A percentile compares a stretch with the other conserved stretches of the same genome.
phyloP scores from a whole-genome alignment of 495 filamentous ascomycete genomes.

The Penicillium goetzii region DNA sequence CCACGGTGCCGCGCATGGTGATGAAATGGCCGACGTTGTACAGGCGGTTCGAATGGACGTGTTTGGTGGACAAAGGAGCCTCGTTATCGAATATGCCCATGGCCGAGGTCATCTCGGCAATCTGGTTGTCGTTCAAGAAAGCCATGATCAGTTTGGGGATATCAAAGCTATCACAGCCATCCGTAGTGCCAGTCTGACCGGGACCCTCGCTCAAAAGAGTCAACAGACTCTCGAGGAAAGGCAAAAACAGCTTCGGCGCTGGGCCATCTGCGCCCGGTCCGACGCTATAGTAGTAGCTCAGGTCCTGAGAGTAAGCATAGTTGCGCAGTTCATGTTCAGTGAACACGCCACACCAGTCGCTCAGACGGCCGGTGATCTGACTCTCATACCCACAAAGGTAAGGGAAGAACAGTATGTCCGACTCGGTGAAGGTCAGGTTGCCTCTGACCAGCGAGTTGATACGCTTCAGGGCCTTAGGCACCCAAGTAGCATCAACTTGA shows the following conservation, averaged over 20 bases:
- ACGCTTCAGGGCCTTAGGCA: slow-evolving; percentile 52
- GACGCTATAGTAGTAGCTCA: slow-evolving; percentile 62
- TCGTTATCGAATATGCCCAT: slow-evolving; percentile 59
- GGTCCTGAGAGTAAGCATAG: slow-evolving; percentile 63
- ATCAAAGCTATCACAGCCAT: slow-evolving; percentile 40
- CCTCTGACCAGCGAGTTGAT: slow-evolving; percentile 53
- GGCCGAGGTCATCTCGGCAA: slow-evolving; percentile 56
- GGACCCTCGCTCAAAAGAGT: slow-evolving; percentile 50
- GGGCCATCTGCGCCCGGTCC: slow-evolving; percentile 55
- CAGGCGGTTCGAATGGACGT: slow-evolving; percentile 32
- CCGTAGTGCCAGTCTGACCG: slow-evolving; percentile 42
- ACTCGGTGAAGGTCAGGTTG: slow-evolving; percentile 51
- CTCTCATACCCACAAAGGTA: slow-evolving; percentile 65
- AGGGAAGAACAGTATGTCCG: slow-evolving; percentile 57
- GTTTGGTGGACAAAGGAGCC: slow-evolving; percentile 41
- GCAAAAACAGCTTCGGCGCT: slow-evolving; percentile 49
- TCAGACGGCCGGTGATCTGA: slow-evolving; percentile 57
- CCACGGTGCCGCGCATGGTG: slow-evolving; percentile 61
- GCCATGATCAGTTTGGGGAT: slow-evolving; percentile 54
- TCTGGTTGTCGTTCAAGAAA: slow-evolving; percentile 63
- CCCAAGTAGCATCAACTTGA: slow-evolving; percentile 50
- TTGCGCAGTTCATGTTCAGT: slow-evolving; percentile 53
- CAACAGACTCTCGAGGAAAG: slow-evolving; percentile 54
- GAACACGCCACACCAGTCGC: slow-evolving; percentile 59
- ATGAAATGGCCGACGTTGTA: slow-evolving; percentile 43